Evolutionary conservation across 108 stramenopile species (phyloP).

Genomic region (Schizochytrium sp.): DNA sequence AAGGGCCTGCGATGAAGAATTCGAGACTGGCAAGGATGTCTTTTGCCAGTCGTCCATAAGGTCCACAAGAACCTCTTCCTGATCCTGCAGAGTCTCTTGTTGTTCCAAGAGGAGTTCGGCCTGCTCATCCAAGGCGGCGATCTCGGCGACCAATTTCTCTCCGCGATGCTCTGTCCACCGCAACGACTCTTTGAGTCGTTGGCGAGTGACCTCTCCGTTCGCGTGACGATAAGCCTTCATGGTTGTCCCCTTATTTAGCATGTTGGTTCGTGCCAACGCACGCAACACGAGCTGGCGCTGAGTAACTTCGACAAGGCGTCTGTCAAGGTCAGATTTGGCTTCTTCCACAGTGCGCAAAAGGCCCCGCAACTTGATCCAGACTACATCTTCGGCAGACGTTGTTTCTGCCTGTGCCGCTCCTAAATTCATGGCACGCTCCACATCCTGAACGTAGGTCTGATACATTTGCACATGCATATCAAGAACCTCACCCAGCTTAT

Average conservation of each 20-base stretch:
- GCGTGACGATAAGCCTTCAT: too few species aligned
- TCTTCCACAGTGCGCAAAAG: not conserved
- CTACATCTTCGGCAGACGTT: not conserved
- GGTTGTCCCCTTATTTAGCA: too few species aligned
- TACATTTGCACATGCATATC: not conserved
- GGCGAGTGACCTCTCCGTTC: too few species aligned
- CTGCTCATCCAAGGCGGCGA: not conserved
- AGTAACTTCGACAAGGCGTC: not conserved
- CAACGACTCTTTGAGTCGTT: too few species aligned
- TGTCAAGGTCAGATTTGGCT: not conserved
- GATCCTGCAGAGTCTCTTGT: not conserved
- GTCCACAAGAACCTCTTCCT: not conserved
- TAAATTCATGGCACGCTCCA: not conserved
- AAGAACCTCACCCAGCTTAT: not conserved
- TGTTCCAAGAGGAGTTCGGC: not conserved
- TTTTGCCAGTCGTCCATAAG: not conserved
- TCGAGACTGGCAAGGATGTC: too few species aligned
- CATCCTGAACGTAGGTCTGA: not conserved
- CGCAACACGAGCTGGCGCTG: not conserved
- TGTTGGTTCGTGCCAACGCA: too few species aligned
- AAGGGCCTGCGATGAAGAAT: not conserved
- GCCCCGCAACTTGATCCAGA: not conserved
- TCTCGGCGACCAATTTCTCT: not conserved
- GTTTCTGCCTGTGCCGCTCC: not conserved
- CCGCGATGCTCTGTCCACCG: too few species aligned